phyloP scores from a whole-genome alignment of 768 basidiomycete species.

The Phaeolepiota aurea region DNA sequence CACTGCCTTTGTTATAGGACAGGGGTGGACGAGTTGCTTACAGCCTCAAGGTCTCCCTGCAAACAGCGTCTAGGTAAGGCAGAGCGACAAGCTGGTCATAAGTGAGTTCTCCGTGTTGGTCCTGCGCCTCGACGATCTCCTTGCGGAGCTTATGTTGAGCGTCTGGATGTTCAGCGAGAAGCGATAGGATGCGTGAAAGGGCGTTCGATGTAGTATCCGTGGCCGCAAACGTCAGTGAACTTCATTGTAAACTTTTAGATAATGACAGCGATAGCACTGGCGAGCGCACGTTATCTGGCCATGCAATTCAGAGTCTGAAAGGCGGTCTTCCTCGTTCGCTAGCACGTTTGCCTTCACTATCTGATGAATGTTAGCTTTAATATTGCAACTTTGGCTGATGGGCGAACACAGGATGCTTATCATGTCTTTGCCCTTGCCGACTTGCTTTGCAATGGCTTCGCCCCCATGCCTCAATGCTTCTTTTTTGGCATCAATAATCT shows the following conservation, averaged over 20 bases:
- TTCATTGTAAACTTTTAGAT: conserved; percentile 3
- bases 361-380: background rate
- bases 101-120: conserved; percentile 8
- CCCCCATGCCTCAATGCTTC: conserved; percentile 23
- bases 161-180: conserved; percentile 19
- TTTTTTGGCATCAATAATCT: conserved; percentile 29
- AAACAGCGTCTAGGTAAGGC: conserved; percentile 25
- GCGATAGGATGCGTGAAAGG: conserved; percentile 17
- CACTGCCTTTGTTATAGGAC: background rate
- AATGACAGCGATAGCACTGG: background rate
- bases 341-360: conserved; percentile 25
- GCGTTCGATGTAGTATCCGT: conserved; percentile 25
- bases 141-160: conserved; percentile 21
- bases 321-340: conserved; percentile 10
- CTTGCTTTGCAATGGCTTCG: conserved; percentile 18
- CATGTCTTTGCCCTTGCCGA: conserved; percentile 34
- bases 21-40: conserved; percentile 6
- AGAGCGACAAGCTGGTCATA: conserved; percentile 19
- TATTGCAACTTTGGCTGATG: background rate
- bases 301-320: conserved; percentile 19
- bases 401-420: conserved; percentile 26
- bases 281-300: conserved; percentile 12
- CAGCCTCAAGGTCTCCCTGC: conserved; percentile 25
- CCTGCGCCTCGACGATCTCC: conserved; percentile 14
- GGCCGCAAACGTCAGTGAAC: conserved; percentile 22